Percentiles rank a stretch among this genome's conserved stretches.
Evolutionary conservation across 768 basidiomycete genomes (phyloP).

Genomic region (Lentinus brumalis): DNA sequence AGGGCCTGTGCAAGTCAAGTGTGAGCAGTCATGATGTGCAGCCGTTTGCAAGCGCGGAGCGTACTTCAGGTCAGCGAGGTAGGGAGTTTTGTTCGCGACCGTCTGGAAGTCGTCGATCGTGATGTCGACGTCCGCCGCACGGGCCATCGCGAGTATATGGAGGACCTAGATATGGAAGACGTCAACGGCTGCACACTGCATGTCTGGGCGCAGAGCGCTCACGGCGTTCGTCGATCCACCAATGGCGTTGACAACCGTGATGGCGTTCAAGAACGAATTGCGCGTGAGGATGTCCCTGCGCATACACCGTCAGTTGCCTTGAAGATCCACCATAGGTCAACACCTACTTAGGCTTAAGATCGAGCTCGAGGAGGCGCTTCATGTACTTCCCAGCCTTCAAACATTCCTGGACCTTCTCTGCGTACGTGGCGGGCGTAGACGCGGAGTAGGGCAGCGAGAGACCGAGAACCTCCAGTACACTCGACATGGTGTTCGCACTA

Average conservation of each 20-base stretch:
- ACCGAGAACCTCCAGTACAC: constrained; percentile 80
- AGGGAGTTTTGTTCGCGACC: constrained; percentile 79
- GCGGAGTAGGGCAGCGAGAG: constrained; percentile 86
- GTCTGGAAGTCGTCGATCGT: constrained; percentile 86
- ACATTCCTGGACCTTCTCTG: constrained; percentile 85
- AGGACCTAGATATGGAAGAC: constrained; percentile 53
- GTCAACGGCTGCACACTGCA: not conserved
- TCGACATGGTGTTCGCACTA: constrained; percentile 88
- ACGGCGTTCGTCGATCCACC: constrained; percentile 91
- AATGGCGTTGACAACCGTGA: constrained; percentile 74
- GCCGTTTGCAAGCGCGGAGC: constrained; percentile 23
- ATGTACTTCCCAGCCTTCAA: constrained; percentile 76
- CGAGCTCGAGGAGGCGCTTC: constrained; percentile 69
- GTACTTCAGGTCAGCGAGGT: constrained; percentile 80
- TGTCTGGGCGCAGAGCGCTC: constrained; percentile 22
- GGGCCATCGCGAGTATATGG: constrained; percentile 82
- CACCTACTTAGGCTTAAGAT: constrained; percentile 75
- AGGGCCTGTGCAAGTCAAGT: constrained; percentile 51
- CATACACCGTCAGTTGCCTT: not conserved
- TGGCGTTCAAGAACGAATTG: constrained; percentile 80
- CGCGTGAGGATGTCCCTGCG: constrained; percentile 65
- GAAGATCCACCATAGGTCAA: not conserved
- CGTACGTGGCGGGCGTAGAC: constrained; percentile 70
- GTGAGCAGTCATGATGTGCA: not conserved
- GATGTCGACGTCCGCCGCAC: constrained; percentile 73